A percentile compares a stretch with the other conserved stretches of the same genome.
phyloP scores from a whole-genome alignment of 2,329 filamentous ascomycete genomes.

The Acrocalymma vagum region DNA sequence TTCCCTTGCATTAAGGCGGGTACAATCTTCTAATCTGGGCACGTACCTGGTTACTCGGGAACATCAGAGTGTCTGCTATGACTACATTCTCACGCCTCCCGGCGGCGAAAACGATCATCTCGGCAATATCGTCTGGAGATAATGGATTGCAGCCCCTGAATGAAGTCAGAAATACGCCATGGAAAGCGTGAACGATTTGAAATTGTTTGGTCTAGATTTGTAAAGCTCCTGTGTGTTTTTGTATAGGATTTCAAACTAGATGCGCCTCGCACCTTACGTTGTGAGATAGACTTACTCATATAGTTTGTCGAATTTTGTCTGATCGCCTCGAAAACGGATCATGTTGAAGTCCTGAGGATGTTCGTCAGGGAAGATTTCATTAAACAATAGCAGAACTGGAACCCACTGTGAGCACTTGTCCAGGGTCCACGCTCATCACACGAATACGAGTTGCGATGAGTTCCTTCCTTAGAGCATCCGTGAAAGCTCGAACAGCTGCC shows the following conservation, averaged over 20 bases:
- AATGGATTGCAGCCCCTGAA: constrained; percentile 70
- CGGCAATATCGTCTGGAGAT: constrained; percentile 88
- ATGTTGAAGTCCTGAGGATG: constrained; percentile 73
- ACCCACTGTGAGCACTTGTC: constrained; percentile 79
- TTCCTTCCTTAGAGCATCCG: constrained; percentile 81
- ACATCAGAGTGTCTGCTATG: constrained; percentile 82
- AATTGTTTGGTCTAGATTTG: background rate
- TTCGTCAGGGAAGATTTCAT: background rate
- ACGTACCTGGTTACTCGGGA: constrained; percentile 83
- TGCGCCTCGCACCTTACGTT: background rate
- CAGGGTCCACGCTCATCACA: constrained; percentile 86
- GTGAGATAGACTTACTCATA: constrained; percentile 69
- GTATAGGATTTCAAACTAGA: too few relatives aligned
- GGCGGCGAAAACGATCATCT: constrained; percentile 83
- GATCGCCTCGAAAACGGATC: constrained; percentile 85
- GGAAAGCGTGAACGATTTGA: too few relatives aligned
- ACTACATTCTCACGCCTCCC: constrained; percentile 86
- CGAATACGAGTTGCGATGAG: constrained; percentile 79
- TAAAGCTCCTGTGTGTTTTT: too few relatives aligned
- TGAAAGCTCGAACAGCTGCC: constrained; percentile 84
- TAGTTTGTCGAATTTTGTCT: constrained; percentile 83
- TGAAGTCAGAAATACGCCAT: constrained; percentile 10
- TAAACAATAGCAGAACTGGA: background rate
- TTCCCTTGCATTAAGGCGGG: background rate
- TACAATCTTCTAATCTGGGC: too few relatives aligned